A percentile compares a stretch with the other conserved stretches of the same genome.
These are phyloP conservation scores for Vanrija humicola DNA, from an alignment of 1,284 basidiomycete genomes.

Conservation along the genomic window DNA sequence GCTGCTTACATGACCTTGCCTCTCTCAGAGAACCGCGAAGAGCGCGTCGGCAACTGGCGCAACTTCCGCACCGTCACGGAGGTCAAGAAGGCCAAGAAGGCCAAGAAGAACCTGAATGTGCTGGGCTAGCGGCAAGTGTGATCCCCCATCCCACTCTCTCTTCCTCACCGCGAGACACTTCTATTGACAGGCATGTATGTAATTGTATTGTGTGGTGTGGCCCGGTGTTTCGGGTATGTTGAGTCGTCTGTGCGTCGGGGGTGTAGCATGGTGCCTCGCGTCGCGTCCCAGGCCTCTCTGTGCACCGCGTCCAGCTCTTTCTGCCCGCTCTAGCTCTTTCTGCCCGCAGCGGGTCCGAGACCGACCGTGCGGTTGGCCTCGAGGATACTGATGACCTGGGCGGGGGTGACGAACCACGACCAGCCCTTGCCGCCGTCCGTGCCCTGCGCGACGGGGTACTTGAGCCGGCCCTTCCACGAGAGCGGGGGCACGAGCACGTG, in stretches of 20 bases:
- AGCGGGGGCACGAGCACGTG: conserved; percentile 72
- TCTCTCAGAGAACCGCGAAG: conserved; percentile 38
- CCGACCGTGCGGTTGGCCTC: conserved; percentile 56
- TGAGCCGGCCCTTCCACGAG: conserved; percentile 52
- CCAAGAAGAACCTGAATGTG: conserved; percentile 41
- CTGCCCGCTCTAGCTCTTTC: background rate
- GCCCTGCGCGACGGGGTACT: conserved; percentile 56
- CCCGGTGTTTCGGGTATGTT: background rate
- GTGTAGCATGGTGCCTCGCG: too few relatives aligned
- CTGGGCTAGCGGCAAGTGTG: conserved; percentile 27
- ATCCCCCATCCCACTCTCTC: background rate
- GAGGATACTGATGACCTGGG: conserved; percentile 62
- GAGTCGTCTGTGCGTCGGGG: background rate
- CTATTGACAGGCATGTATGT: background rate
- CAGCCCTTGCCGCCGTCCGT: conserved; percentile 58
- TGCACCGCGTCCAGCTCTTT: too few relatives aligned
- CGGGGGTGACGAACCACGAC: conserved; percentile 69
- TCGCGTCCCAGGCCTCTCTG: too few relatives aligned
- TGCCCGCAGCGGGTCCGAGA: conserved; percentile 33
- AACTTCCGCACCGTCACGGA: conserved; percentile 33
- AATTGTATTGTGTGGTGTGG: background rate
- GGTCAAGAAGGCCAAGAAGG: conserved; percentile 39
- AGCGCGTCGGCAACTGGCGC: conserved; percentile 44
- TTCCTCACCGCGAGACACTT: background rate
- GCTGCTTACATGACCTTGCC: background rate